Evolutionary conservation across 2,329 filamentous ascomycete species (phyloP), one percentile per base, ranked within the genome.

Genomic region (Verticillium longisporum): DNA sequence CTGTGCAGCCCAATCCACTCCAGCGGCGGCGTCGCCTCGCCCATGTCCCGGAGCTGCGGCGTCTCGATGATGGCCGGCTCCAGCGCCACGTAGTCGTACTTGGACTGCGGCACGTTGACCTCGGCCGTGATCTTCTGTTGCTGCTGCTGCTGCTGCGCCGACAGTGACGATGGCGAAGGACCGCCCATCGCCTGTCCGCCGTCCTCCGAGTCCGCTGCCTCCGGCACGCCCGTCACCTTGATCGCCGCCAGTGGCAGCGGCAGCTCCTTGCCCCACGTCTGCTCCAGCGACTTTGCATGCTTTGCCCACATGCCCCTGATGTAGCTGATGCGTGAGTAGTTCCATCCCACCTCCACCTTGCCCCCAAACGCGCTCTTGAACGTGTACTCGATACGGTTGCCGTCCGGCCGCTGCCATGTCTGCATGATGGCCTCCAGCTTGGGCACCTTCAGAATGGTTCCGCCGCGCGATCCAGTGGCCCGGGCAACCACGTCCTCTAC

Each of bases 291-390:
- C 68, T 91, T 90, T 32, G 87, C 85, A 75, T 98, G 94, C 64
- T 88, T 90, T 14, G 88, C 87, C 88, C 91, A 97, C 94, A 99
- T 98, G 70, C 88, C 88, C 54, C 94, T 88, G 73, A 99, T 98
- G 78, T 92, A 97, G 74, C 90, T 92, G 78, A 99, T 96, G 69
- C 95, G 92, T 10, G 89, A 92, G 76, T 97, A 97, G 78, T 99
- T 99, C 95, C 95, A 99, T 18, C 95, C 95, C 2, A 99, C 94
- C 69, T 99, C 95, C 4, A 99, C 94, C 73, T 98, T 98, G 71
- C 95, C 95, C 73, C 97, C 92, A 69, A 99, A 96, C 0, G 88
- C 87, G 71, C 90, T 95, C 77, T 91, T 92, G 83, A 99, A 99
- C 61, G 96, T 90, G 79, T 97, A 99, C 70, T 98, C 92, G 69